Evolutionary conservation across 108 stramenopile genomes (phyloP), one percentile per base, ranked within the genome.

Genomic region (Nitzschia sp.): DNA sequence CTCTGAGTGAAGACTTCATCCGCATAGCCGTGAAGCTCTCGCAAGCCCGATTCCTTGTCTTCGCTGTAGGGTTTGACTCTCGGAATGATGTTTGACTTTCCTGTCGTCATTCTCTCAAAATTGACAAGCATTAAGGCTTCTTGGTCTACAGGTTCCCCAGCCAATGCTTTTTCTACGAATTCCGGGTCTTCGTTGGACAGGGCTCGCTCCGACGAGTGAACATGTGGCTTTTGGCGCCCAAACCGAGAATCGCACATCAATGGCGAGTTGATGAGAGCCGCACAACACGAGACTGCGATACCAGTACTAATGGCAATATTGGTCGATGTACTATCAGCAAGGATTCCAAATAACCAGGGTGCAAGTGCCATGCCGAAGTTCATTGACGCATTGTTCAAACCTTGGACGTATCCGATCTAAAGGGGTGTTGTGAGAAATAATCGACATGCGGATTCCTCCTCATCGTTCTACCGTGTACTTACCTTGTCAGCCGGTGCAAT

Each of bases 361-460:
- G 83, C 77, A 32, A 84, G 28, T 2, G 83, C 83, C 67, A 81
- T 81, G 3, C 80, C 83, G 60, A 84, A 81, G 48, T 84, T 84
- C 83, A 84, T 84, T 0, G 57, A 63, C 15, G 77, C 33, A 47
- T 78, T 84, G 62, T 84, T 84, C 47, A 81, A 58, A 0, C 83
- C 83, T 60, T 84, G 80, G 3, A 74, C 76, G 55, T 71, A 81
- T 15, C 80, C 80, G 64, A 78, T 60, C 54, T 84, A 38, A n/a
- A 53, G 36, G 27, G 54, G 2, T 2, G 65, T 46, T 11, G 9
- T 21, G 31, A 32, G 13, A 23, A 6, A 32, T 32, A 15, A 59
- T 32, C 13, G 3, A 57, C 28, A 2, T 18, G 55, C 9, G 13
- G 42, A 45, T 45, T 13, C 15, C 42, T 13, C 15, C 9, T 45